Percentiles rank a stretch among this genome's conserved stretches.
Conservation (phyloP, 2,329 filamentous ascomycete genomes). For the Apiospora phragmitis region DNA sequence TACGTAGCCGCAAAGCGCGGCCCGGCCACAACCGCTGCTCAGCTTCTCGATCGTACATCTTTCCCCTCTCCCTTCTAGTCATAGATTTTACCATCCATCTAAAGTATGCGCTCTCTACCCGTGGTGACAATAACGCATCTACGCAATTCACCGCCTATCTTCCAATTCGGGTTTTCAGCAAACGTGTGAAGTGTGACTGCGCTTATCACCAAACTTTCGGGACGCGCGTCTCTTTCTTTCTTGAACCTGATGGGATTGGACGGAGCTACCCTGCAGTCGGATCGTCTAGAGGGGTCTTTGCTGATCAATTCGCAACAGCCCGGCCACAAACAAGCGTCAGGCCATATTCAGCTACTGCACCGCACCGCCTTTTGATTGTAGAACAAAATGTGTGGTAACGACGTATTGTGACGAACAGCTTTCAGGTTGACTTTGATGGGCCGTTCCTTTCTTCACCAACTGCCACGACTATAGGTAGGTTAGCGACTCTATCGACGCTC, state of each 20-base stretch:
- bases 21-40: background rate
- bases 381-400: background rate
- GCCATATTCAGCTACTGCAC: background rate
- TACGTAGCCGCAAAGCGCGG: background rate
- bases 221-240: conserved; percentile 6
- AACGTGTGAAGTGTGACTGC: background rate
- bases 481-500: background rate
- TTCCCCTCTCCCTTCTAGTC: background rate
- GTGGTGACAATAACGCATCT: background rate
- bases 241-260: background rate
- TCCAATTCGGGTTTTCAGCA: background rate
- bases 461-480: background rate
- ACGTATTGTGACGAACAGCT: background rate
- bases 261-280: background rate
- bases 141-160: background rate
- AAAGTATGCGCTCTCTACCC: no score
- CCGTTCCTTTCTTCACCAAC: background rate
- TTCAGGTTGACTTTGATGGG: background rate
- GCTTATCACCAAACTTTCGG: conserved; percentile 10
- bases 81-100: background rate
- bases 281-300: background rate
- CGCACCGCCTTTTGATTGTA: background rate
- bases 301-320: background rate
- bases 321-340: background rate
- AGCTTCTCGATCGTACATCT: background rate